phyloP scores from a whole-genome alignment of 179 eudicot species.

The Spergularia azorica region DNA sequence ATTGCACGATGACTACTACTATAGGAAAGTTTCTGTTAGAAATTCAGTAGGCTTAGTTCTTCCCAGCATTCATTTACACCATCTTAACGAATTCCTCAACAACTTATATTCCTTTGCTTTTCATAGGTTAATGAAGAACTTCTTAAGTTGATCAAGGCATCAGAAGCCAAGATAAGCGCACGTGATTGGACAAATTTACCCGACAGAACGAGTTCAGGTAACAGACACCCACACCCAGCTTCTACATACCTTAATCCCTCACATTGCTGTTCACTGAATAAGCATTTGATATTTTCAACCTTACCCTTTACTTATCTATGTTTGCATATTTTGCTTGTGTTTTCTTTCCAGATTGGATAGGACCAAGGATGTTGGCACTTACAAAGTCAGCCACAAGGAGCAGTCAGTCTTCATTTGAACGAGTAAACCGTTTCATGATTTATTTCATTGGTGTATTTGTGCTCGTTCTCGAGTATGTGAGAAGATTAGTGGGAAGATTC shows the following conservation, averaged over 20 bases:
- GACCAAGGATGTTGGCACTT: constrained; percentile 23
- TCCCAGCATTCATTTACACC: background rate
- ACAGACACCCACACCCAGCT: background rate
- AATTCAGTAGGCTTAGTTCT: background rate
- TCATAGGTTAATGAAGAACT: constrained; percentile 87
- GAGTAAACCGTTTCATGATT: constrained; percentile 27
- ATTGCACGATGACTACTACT: too few relatives aligned
- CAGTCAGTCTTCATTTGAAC: constrained; percentile 29
- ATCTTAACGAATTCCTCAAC: background rate
- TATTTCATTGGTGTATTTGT: constrained; percentile 32
- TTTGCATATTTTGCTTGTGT: background rate
- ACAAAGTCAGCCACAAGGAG: constrained; percentile 26
- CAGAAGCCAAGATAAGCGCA: constrained; percentile 58
- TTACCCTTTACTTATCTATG: background rate
- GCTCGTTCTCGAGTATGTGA: constrained; percentile 21
- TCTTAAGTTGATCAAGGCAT: constrained; percentile 68
- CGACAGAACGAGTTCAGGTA: constrained; percentile 57
- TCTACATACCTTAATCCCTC: background rate
- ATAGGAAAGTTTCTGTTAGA: too few relatives aligned
- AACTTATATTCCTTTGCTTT: background rate
- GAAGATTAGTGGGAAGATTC: constrained; percentile 33
- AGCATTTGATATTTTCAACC: background rate
- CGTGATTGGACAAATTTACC: constrained; percentile 85
- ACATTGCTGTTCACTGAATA: background rate
- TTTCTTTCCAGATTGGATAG: constrained; percentile 28